Conservation (phyloP, 2,329 filamentous ascomycete genomes). For the Pleurostoma richardsiae region DNA sequence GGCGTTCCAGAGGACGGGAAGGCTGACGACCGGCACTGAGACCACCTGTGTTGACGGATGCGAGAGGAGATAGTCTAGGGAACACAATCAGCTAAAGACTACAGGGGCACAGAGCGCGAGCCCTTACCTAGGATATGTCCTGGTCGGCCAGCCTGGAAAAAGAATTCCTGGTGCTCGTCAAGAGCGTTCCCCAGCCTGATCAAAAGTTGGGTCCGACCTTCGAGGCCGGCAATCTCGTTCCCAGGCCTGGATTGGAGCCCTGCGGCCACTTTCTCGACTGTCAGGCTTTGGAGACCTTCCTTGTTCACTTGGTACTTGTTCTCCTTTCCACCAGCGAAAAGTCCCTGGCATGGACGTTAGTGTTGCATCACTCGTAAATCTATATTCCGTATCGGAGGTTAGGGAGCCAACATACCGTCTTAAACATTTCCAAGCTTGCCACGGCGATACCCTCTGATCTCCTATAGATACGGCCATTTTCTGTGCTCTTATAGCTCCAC, state of each 20-base stretch:
- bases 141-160: conserved; percentile 77
- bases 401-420: conserved; percentile 42
- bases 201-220: conserved; percentile 78
- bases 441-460: conserved; percentile 86
- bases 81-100: conserved; percentile 13
- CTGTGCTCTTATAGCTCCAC: conserved; percentile 90
- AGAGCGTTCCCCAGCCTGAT: conserved; percentile 72
- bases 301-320: conserved; percentile 91
- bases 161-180: conserved; percentile 70
- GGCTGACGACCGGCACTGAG: conserved; percentile 78
- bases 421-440: conserved; percentile 84
- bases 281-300: conserved; percentile 69
- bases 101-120: conserved; percentile 19
- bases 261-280: conserved; percentile 66
- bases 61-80: conserved; percentile 79
- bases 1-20: conserved; percentile 86
- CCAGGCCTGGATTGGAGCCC: conserved; percentile 79
- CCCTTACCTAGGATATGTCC: conserved; percentile 84
- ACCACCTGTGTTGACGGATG: conserved; percentile 87
- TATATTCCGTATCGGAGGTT: not conserved
- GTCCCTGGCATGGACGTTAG: conserved; percentile 41
- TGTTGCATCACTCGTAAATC: conserved; percentile 4
- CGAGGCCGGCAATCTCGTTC: conserved; percentile 79
- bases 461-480: conserved; percentile 76
- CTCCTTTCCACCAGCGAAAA: conserved; percentile 76